Evolutionary conservation across 2,329 filamentous ascomycete species (phyloP).

Genomic region (Fusarium albosuccineum): DNA sequence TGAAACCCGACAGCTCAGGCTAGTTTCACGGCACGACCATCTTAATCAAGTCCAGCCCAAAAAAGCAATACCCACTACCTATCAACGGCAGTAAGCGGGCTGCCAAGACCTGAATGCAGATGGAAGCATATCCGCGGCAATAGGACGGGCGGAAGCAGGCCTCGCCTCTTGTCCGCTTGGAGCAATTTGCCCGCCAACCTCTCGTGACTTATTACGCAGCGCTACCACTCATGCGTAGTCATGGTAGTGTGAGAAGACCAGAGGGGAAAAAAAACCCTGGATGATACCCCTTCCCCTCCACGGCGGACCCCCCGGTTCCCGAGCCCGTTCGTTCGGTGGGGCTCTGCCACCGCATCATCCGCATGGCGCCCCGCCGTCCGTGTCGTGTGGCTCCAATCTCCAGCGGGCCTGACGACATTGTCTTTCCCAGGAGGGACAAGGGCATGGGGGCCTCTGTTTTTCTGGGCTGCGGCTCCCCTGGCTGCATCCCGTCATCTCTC

Average conservation of each 20-base stretch:
- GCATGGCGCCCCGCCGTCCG: constrained; percentile 38
- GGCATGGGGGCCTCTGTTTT: constrained; percentile 14
- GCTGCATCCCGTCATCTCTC: constrained; percentile 22
- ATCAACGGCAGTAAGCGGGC: constrained; percentile 9
- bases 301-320: constrained; percentile 30
- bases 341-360: constrained; percentile 20
- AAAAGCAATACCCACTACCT: constrained; percentile 6
- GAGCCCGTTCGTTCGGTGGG: constrained; percentile 32
- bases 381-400: constrained; percentile 31
- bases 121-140: constrained; percentile 7
- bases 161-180: constrained; percentile 4
- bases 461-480: constrained; percentile 4
- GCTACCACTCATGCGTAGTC: constrained; percentile 13
- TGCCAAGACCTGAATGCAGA: constrained; percentile 17
- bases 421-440: constrained; percentile 2
- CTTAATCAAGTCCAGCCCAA: constrained; percentile 12
- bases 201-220: constrained; percentile 17
- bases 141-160: constrained; percentile 4
- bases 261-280: constrained; percentile 21
- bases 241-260: constrained; percentile 12
- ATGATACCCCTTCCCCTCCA: constrained; percentile 27
- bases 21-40: constrained; percentile 17
- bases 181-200: constrained; percentile 9
- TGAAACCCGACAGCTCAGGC: constrained; percentile 26
- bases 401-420: constrained; percentile 19